These are phyloP conservation scores for Penicillium sp. DNA, from an alignment of 2,329 filamentous ascomycete species.

Conservation along the genomic window DNA sequence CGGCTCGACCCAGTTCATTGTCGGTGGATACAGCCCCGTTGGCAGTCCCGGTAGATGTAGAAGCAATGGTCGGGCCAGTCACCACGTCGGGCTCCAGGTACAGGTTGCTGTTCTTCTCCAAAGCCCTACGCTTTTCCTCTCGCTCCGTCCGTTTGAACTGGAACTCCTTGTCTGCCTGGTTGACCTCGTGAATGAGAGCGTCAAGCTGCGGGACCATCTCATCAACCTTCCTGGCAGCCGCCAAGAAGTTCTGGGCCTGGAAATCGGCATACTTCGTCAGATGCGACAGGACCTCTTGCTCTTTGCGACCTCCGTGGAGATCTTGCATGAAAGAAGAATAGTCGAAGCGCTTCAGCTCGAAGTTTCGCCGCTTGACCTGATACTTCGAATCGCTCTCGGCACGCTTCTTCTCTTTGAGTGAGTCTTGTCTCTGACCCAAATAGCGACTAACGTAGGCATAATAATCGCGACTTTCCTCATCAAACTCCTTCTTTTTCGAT, in stretches of 20 bases:
- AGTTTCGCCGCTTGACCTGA: slow-evolving; percentile 85
- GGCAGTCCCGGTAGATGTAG: slow-evolving; percentile 32
- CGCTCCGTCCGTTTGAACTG: slow-evolving; percentile 91
- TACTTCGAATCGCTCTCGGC: slow-evolving; percentile 95
- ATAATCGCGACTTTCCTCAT: slow-evolving; percentile 98
- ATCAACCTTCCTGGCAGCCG: slow-evolving; percentile 81
- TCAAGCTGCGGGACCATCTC: slow-evolving; percentile 82
- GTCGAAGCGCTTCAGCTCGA: slow-evolving; percentile 95
- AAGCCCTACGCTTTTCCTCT: slow-evolving; percentile 82
- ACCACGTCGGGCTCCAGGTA: slow-evolving; percentile 66
- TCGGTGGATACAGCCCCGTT: slow-evolving; percentile 58
- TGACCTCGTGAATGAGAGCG: slow-evolving; percentile 81
- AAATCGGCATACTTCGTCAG: slow-evolving; percentile 90
- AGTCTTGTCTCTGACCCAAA: slow-evolving; percentile 92
- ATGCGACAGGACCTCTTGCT: slow-evolving; percentile 92
- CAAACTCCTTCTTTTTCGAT: slow-evolving; percentile 93
- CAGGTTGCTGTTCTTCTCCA: slow-evolving; percentile 79
- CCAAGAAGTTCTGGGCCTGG: slow-evolving; percentile 77
- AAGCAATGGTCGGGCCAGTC: slow-evolving; percentile 36
- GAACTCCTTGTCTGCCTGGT: slow-evolving; percentile 91
- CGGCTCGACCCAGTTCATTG: slow-evolving; percentile 65
- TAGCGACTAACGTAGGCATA: slow-evolving; percentile 94
- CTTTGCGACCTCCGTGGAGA: slow-evolving; percentile 96
- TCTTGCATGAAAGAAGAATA: slow-evolving; percentile 99
- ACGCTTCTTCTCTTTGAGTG: slow-evolving; percentile 94